Evolutionary conservation across 352 stramenopile species (phyloP), one percentile per base, ranked within the genome.

Genomic region (Phytophthora fragariae): DNA sequence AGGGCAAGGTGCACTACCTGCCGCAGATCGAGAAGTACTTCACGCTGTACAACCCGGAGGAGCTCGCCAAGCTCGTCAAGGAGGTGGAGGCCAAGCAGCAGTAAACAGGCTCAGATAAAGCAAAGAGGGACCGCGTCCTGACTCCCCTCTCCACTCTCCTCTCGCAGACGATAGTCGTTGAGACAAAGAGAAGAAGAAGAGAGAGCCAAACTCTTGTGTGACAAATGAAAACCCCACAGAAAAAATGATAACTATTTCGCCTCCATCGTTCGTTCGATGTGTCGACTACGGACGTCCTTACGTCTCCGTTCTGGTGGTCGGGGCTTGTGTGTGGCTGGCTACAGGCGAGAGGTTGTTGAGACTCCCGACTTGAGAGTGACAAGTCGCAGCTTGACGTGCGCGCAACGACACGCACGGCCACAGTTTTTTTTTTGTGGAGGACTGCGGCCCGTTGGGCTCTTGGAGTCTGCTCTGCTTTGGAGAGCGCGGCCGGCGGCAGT

Each of bases 11-110:
- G 62, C 84, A 95, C 85, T 91, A 96, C 80, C 78, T 96, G 68
- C 90, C 90, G 59, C 74, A 83, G 73, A 92, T 95, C 72, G 87
- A 93, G 75, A 96, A 96, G 88, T 96, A 96, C 82, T 96, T 96
- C 83, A 79, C 92, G 90, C 82, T 96, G 35, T 94, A 95, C 86
- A 95, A 96, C 85, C 87, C 88, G n/a, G 84, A 91, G 75, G 86
- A 93, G 69, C 82, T 95, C 50, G 85, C 88, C 55, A 70, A 91
- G 82, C 82, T 93, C 54, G 80, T 95, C 70, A 91, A 95, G 84
- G 86, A 95, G 59, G 86, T 92, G 72, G 86, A 95, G 76, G 82
- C 84, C 76, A 93, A 93, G 85, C 81, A 92, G 75, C 72, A 92
- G 65, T 88, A 92, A 82, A 49, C 14, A 24, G 29, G 15, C 49